A percentile compares a stretch with the other conserved stretches of the same genome.
phyloP scores from a whole-genome alignment of 2,329 filamentous ascomycete genomes.

The Aspergillus bombycis region DNA sequence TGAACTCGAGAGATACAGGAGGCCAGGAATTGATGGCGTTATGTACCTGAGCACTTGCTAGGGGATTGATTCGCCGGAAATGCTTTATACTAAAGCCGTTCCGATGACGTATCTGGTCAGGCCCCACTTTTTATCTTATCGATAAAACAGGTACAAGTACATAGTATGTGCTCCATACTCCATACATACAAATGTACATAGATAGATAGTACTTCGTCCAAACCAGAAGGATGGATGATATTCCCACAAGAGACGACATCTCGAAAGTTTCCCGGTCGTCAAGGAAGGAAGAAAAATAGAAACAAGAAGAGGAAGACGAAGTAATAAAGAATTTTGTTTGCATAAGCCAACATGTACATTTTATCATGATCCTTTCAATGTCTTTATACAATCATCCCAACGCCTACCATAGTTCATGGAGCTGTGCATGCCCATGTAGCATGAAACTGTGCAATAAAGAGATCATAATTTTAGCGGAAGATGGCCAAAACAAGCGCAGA shows the following conservation, averaged over 20 bases:
- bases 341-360: slow-evolving; percentile 2
- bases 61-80: not conserved
- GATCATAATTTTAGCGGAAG: not conserved
- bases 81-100: not conserved
- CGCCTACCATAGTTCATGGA: slow-evolving; percentile 2
- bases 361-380: not conserved
- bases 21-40: not conserved
- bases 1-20: not conserved
- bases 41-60: slow-evolving; percentile 5
- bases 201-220: not conserved
- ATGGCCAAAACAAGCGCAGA: not conserved
- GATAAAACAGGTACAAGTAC: slow-evolving; percentile 7
- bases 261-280: not conserved
- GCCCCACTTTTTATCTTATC: slow-evolving; percentile 18
- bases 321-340: not conserved
- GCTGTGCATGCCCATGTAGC: not conserved
- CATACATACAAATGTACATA: not conserved
- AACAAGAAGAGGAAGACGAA: not conserved
- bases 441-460: not conserved
- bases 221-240: not conserved
- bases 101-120: not conserved
- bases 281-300: not conserved
- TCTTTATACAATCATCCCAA: slow-evolving; percentile 10
- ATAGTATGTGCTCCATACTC: too few species aligned
- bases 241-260: not conserved